Base-by-base conservation (phyloP, 192 early-diverging fungal genomes). In the Backusella tarrabulga region DNA sequence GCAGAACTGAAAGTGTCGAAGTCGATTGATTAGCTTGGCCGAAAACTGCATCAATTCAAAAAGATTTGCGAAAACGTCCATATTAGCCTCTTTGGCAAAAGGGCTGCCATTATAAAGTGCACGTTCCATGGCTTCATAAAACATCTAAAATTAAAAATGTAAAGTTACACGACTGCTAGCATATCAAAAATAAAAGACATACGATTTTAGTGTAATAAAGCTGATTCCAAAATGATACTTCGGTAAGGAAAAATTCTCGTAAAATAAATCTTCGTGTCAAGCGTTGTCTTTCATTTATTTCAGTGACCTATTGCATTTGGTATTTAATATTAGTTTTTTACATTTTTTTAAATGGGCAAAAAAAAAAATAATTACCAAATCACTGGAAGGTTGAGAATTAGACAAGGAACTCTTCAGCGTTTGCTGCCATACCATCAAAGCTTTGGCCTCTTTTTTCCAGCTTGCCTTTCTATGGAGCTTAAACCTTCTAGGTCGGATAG, bases 201-300 rank as follows among this genome's bases (percentile, higher is more conserved):
- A 80, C 79, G 17, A 76, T 69, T 67, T 80, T 80, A 15, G 75
- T 73, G 26, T 76, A 83, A 34, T 80, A 79, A 79, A 87, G 60
- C 72, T 85, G 85, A 72, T 85, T 82, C 73, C 85, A 71, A 67
- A 76, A 80, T 21, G 79, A 71, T 6, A 76, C 75, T 72, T 80
- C 79, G 1, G 79, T 80, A 14, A 69, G 34, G 21, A 76, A 80
- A 38, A 80, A 72, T 29, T 80, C 79, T 34, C 70, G 54, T 17
- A 80, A 60, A 42, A 80, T 76, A 36, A 80, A 80, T 15, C 50
- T 40, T 44, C 79, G 38, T 34, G 75, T 80, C 36, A 77, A 34
- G 4, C 21, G 32, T 38, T 71, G 36, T 11, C 60, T 70, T 19
- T 77, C 68, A 21, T 29, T 26, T 38, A 71, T 77, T 26, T 77